Percentiles rank a stretch among this genome's conserved stretches.
Conservation (phyloP, 2,329 filamentous ascomycete species). For the Venturia carpophila region DNA sequence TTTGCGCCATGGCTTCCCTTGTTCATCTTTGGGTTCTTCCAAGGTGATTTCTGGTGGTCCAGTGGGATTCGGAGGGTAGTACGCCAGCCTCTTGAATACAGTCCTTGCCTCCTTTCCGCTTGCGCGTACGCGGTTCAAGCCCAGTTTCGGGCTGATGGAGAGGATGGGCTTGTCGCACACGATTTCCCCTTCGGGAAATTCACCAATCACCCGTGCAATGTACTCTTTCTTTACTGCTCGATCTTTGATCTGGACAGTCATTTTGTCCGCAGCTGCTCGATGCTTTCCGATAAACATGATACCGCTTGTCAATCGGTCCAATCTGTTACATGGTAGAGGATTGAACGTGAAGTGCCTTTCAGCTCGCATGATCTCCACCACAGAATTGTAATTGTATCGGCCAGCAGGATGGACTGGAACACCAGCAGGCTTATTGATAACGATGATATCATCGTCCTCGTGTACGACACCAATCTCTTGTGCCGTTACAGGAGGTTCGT, state of each 20-base stretch:
- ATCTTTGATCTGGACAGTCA: slow-evolving; percentile 67
- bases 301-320: slow-evolving; percentile 87
- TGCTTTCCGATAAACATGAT: slow-evolving; percentile 98
- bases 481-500: slow-evolving; percentile 86
- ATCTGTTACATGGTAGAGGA: slow-evolving; percentile 74
- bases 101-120: slow-evolving; percentile 86
- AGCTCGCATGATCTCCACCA: slow-evolving; percentile 85
- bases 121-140: slow-evolving; percentile 86
- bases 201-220: slow-evolving; percentile 78
- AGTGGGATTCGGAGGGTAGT: slow-evolving; percentile 58
- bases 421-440: slow-evolving; percentile 94
- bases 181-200: slow-evolving; percentile 85
- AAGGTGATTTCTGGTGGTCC: slow-evolving; percentile 20
- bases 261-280: slow-evolving; percentile 64
- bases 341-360: slow-evolving; percentile 55
- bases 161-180: slow-evolving; percentile 92
- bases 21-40: slow-evolving; percentile 21
- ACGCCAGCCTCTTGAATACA: slow-evolving; percentile 86
- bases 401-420: slow-evolving; percentile 93
- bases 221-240: slow-evolving; percentile 93
- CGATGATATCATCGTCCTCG: slow-evolving; percentile 87
- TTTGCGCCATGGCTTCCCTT: slow-evolving; percentile 40
- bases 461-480: slow-evolving; percentile 75
- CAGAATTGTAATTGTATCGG: slow-evolving; percentile 89
- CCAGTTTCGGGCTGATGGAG: slow-evolving; percentile 88